A percentile compares a stretch with the other conserved stretches of the same genome.
Conservation (phyloP, 352 stramenopile species). For the Pythium sp. region DNA sequence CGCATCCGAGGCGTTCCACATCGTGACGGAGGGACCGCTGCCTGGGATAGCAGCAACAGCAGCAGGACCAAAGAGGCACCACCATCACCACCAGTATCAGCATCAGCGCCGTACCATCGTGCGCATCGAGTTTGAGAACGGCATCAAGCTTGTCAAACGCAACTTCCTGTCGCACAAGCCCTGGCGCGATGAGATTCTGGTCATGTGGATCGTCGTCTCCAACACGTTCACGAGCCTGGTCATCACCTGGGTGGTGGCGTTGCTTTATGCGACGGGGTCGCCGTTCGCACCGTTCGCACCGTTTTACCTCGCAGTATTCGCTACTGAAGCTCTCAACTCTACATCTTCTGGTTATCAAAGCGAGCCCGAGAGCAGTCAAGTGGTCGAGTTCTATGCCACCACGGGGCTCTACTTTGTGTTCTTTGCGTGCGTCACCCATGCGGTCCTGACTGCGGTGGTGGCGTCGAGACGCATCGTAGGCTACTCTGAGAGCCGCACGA, state of each 20-base stretch:
- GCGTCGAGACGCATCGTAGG: constrained; percentile 18
- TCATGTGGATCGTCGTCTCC: constrained; percentile 33
- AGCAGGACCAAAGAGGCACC: background rate
- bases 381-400: constrained; percentile 18
- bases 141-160: constrained; percentile 27
- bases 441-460: constrained; percentile 17
- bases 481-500: constrained; percentile 9
- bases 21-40: background rate
- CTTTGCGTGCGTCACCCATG: constrained; percentile 22
- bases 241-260: constrained; percentile 19
- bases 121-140: constrained; percentile 24
- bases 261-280: constrained; percentile 27
- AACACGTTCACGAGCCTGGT: constrained; percentile 27
- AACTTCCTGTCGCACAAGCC: constrained; percentile 28
- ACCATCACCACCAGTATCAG: background rate
- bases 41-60: background rate
- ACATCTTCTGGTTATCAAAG: background rate
- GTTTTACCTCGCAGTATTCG: constrained; percentile 3
- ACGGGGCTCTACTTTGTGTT: constrained; percentile 29
- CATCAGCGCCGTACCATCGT: constrained; percentile 5
- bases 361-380: background rate
- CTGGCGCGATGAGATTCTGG: constrained; percentile 26
- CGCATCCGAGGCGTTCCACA: background rate
- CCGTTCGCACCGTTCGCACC: constrained; percentile 22
- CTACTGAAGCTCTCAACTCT: background rate